phyloP scores from a whole-genome alignment of 2,329 filamentous ascomycete genomes.

The Cordyceps tenuipes region DNA sequence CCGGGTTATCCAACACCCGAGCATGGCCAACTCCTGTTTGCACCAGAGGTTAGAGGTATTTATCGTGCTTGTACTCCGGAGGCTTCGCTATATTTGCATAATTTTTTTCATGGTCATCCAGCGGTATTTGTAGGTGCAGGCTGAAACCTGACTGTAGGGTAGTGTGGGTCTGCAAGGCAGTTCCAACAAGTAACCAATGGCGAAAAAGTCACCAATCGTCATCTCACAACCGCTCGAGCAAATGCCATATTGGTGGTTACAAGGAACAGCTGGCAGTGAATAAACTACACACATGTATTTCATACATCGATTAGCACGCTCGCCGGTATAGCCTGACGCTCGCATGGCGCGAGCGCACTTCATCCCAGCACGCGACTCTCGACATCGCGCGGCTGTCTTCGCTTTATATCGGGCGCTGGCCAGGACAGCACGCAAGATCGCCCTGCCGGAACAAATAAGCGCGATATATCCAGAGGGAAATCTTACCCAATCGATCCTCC shows the following conservation, averaged over 20 bases:
- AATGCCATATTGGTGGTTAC: not conserved
- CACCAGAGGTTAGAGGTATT: no score
- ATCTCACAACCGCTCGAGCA: not conserved
- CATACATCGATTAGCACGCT: not conserved
- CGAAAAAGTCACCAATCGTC: no score
- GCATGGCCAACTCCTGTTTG: no score
- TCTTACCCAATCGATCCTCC: conserved; percentile 50
- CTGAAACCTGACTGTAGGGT: not conserved
- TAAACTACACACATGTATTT: not conserved
- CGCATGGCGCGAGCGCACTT: conserved; percentile 27
- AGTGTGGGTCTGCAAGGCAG: not conserved
- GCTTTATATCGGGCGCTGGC: conserved; percentile 67
- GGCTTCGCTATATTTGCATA: no score
- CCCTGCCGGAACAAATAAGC: conserved; percentile 38
- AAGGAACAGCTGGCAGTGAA: not conserved
- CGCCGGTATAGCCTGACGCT: not conserved
- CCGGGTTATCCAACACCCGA: no score
- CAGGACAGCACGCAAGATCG: conserved; percentile 44
- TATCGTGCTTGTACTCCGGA: no score
- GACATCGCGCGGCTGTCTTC: conserved; percentile 50
- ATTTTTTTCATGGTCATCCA: no score
- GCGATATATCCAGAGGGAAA: conserved; percentile 19
- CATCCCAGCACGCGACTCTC: conserved; percentile 40
- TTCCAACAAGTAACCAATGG: not conserved
- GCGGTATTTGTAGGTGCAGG: no score